Percentiles rank a stretch among this genome's conserved stretches.
Conservation (phyloP, 495 filamentous ascomycete species). For the Daldinia vernicosa region DNA sequence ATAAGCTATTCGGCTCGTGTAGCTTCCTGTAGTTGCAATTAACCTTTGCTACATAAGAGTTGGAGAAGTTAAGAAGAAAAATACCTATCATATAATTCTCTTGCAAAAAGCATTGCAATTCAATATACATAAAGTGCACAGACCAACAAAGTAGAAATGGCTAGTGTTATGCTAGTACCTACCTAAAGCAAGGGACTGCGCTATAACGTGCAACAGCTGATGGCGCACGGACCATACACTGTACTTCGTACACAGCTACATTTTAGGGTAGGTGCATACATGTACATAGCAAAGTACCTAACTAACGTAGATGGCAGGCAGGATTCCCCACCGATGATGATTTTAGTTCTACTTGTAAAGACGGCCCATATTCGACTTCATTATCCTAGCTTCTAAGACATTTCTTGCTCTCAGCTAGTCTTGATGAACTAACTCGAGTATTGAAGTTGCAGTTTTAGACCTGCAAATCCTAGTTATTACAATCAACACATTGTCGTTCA, state of each 20-base stretch:
- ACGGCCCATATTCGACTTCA: conserved; percentile 17
- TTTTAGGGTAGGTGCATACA: conserved; percentile 2
- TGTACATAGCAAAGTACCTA: not conserved
- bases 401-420: conserved; percentile 15
- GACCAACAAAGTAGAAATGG: not conserved
- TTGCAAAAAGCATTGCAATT: not conserved
- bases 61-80: not conserved
- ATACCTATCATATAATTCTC: not conserved
- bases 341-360: conserved; percentile 23
- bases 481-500: not conserved
- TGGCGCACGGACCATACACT: not conserved
- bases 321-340: conserved; percentile 40
- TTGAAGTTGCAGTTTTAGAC: not conserved
- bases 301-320: not conserved
- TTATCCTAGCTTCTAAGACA: not conserved
- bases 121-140: too few species aligned
- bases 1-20: not conserved
- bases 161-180: too few species aligned
- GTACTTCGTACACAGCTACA: not conserved
- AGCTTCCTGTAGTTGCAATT: not conserved
- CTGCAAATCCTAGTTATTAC: not conserved
- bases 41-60: not conserved
- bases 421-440: not conserved
- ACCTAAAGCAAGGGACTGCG: not conserved
- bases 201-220: not conserved